Conservation (phyloP, 352 stramenopile genomes). For the Phytophthora citricola region DNA sequence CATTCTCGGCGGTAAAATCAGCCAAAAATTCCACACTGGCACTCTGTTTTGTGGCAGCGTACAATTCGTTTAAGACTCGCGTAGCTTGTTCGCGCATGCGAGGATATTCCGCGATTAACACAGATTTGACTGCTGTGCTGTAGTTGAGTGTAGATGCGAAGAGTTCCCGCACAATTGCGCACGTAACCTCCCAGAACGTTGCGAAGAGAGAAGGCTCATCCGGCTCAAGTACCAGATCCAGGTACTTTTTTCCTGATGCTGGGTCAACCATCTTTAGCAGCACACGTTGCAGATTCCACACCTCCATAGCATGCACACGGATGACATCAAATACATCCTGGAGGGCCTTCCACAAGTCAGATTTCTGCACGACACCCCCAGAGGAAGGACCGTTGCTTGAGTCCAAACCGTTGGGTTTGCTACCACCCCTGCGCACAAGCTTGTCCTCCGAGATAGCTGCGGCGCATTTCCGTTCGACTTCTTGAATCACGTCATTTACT, state of each 20-base stretch:
- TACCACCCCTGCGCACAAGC: slow-evolving; percentile 42
- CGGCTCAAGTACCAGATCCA: slow-evolving; percentile 72
- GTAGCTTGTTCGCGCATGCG: slow-evolving; percentile 81
- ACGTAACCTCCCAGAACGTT: slow-evolving; percentile 89
- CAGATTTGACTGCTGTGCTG: slow-evolving; percentile 60
- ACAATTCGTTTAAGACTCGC: slow-evolving; percentile 67
- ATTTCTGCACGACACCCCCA: slow-evolving; percentile 54
- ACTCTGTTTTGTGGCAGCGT: slow-evolving; percentile 56
- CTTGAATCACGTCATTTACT: slow-evolving; percentile 87
- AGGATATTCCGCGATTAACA: slow-evolving; percentile 81
- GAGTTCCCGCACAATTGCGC: slow-evolving; percentile 77
- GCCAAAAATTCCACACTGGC: slow-evolving; percentile 32
- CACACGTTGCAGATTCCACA: slow-evolving; percentile 90
- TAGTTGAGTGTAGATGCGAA: slow-evolving; percentile 72
- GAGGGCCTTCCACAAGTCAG: slow-evolving; percentile 82
- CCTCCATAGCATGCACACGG: slow-evolving; percentile 71
- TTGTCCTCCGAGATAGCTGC: slow-evolving; percentile 69
- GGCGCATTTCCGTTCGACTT: slow-evolving; percentile 73
- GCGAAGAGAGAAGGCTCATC: slow-evolving; percentile 84
- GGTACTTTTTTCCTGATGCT: slow-evolving; percentile 52
- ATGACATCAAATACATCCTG: slow-evolving; percentile 83
- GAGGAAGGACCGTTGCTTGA: slow-evolving; percentile 35
- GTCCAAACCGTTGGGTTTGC: slow-evolving; percentile 24
- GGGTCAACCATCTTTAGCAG: slow-evolving; percentile 79
- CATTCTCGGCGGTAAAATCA: slow-evolving; percentile 10